Base-by-base conservation (phyloP, 495 filamentous ascomycete genomes). In the Neurospora cerealis region DNA sequence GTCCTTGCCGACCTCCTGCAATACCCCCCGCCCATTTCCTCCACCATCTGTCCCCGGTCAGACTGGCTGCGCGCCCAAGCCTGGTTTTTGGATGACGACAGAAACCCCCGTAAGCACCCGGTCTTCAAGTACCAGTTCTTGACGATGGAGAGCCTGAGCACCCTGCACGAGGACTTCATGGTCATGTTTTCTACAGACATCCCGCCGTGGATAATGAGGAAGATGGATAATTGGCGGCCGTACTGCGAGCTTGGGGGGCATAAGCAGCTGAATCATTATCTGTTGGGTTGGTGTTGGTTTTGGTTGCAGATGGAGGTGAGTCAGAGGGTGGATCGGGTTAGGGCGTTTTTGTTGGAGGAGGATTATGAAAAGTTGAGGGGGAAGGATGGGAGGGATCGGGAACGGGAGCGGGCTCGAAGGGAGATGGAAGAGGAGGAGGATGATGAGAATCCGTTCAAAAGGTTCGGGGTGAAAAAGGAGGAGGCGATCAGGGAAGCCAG, bases 371-470 rank as follows among this genome's bases (percentile, higher is more conserved):
- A 34, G n/a, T 15, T 37, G 15, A 46, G 8, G 15, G 41, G 15
- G 28, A 42, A 15, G 17, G 28, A 73, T 40, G 40, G 46, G 10
- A 5, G 34, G 32, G 28, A 28, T 11, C 5, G n/a, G 48, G 54
- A 19, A 28, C 15, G 19, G 41, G 46, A 34, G 19, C 62, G 41
- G 38, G 15, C 36, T 19, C 34, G 69, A 37, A 71, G 40, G 3
- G 17, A 21, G 44, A 19, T 70, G 41, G 37, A 70, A 1, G 24
- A 70, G 11, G 62, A 34, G 28, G n/a, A 37, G 7, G 24, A 40
- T 41, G 21, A 75, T 74, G 28, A 10, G 70, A 0, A 60, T 82
- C 44, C 78, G 77, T 11, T 72, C 77, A 17, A 80, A 77, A 73
- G 62, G 71, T 66, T 32, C 9, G 73, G 70, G 28, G 73, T 71